A percentile compares a stretch with the other conserved stretches of the same genome.
Evolutionary conservation across 1,284 basidiomycete species (phyloP).

Genomic region (Cystobasidiaceae sp.): DNA sequence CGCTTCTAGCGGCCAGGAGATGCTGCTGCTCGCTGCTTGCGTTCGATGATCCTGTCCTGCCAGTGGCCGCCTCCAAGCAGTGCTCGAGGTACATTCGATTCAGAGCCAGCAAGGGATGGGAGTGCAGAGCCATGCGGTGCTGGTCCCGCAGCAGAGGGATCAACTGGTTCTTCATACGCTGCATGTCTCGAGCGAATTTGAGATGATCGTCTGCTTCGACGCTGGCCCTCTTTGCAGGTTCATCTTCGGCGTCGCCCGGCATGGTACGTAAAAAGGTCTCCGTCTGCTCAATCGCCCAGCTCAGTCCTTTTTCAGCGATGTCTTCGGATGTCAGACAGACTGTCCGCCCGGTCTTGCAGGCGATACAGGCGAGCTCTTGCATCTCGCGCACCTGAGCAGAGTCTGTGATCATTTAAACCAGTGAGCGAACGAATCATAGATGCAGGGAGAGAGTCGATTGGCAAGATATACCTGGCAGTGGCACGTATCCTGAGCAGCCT

Average conservation of each 20-base stretch:
- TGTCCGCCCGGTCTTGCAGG: neutral
- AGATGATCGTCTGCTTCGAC: too few species aligned
- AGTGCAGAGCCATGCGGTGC: constrained; percentile 5
- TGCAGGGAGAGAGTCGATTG: too few species aligned
- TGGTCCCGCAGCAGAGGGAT: neutral
- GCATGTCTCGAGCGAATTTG: constrained; percentile 7
- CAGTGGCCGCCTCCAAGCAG: neutral
- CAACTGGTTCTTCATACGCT: too few species aligned
- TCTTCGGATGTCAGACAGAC: neutral
- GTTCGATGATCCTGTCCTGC: neutral
- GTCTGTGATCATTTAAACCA: too few species aligned
- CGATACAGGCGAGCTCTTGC: constrained; percentile 1
- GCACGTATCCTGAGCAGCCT: constrained; percentile 43
- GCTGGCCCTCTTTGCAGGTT: too few species aligned
- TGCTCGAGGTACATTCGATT: neutral
- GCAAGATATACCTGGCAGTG: constrained; percentile 50
- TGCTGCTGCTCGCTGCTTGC: neutral
- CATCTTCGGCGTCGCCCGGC: too few species aligned
- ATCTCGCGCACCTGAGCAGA: constrained; percentile 2
- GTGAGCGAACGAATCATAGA: too few species aligned
- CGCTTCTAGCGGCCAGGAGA: too few species aligned
- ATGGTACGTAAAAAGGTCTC: neutral
- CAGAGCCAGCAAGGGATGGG: constrained; percentile 21
- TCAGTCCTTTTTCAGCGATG: neutral
- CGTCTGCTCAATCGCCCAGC: neutral